These are phyloP conservation scores for Pinus taeda DNA, from an alignment of 75 land plant genomes.

Conservation along the genomic window DNA sequence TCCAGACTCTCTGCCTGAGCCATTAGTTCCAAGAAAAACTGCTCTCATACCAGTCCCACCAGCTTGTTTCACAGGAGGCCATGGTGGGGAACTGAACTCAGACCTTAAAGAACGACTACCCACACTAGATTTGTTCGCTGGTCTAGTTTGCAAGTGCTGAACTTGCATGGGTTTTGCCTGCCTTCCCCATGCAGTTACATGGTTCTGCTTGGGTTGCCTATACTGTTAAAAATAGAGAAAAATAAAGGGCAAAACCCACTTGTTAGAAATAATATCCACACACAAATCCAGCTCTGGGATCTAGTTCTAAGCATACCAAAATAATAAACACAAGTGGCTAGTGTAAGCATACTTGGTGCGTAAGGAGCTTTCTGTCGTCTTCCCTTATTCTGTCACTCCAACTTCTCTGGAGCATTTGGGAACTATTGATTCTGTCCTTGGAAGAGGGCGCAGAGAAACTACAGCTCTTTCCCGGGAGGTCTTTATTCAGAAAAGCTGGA, in stretches of 20 bases:
- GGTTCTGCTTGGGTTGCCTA: slow-evolving; percentile 21
- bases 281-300: background rate
- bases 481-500: slow-evolving; percentile 1
- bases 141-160: slow-evolving; percentile 11
- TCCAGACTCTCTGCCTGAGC: slow-evolving; percentile 43
- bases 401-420: slow-evolving; percentile 5
- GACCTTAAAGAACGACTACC: background rate
- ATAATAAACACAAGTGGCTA: background rate
- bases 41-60: slow-evolving; percentile 33
- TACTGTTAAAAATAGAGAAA: slow-evolving; percentile 20
- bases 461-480: background rate
- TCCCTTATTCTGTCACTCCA: slow-evolving; percentile 6
- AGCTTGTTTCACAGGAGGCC: slow-evolving; percentile 25
- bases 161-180: slow-evolving; percentile 9
- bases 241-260: background rate
- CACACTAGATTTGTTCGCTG: slow-evolving; percentile 15
- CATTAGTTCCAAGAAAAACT: slow-evolving; percentile 37
- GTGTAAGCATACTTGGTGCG: slow-evolving; percentile 14
- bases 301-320: background rate
- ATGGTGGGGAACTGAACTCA: slow-evolving; percentile 25
- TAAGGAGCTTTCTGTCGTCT: slow-evolving; percentile 16
- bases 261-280: background rate
- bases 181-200: slow-evolving; percentile 14
- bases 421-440: background rate
- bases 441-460: background rate